Evolutionary conservation across 2,329 filamentous ascomycete species (phyloP), one percentile per base, ranked within the genome.

Genomic region (Ustulina deusta): DNA sequence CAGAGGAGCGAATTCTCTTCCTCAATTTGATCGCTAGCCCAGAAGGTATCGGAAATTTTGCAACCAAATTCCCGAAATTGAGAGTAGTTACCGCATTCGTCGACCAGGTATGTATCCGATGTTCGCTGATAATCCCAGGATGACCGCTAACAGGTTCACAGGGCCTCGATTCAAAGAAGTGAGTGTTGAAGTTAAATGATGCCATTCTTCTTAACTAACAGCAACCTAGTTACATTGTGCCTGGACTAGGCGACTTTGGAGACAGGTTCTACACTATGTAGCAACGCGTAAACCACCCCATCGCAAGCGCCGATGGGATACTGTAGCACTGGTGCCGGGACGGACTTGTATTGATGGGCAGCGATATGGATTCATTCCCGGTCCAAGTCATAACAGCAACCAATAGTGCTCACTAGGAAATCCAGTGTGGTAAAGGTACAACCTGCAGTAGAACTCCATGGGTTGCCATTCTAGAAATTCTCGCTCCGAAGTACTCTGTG

Each of bases 101-200:
- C 76, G 96, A 99, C 78, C 88, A 95, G 81, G 86, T 87, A 78
- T 65, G 73, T 58, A 49, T 20, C 54, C n/a, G n/a, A 25, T 48
- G 22, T 20, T 58, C 36, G 25, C 44, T 9, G 1, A 48, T 38
- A 44, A 32, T 54, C 60, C 9, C 20, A 1, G 38, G 34, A 36
- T 63, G 29, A 20, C 15, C 58, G 56, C 74, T 79, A 74, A 80
- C 72, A 20, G 49, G 66, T 55, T n/a, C 46, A 34, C 71, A 89
- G 83, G 95, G 96, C n/a, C 84, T 99, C 70, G 92, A 99, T 79
- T 94, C 97, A 78, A 97, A 97, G 85, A 98, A 97, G 94, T 98
- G 86, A 78, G 89, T 84, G 13, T 51, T 13, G 48, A 22, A 27
- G 7, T 56, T 38, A 17, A 9, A 52, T 38, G n/a, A 46, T 58